A percentile compares a stretch with the other conserved stretches of the same genome.
phyloP scores from a whole-genome alignment of 176 grass and related monocot species.

The Metroxylon sagu region DNA sequence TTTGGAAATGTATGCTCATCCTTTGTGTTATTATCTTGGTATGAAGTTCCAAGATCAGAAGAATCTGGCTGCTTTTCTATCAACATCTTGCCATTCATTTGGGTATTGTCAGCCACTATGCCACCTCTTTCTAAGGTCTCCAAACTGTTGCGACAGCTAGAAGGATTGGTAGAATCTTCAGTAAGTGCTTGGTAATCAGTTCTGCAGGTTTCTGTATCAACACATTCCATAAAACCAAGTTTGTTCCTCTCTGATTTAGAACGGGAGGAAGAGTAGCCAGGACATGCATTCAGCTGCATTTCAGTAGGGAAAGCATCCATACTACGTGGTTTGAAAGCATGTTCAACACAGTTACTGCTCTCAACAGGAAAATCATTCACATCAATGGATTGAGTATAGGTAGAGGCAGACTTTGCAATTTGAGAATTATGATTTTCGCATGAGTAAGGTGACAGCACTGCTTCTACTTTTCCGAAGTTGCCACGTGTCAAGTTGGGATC shows the following conservation, averaged over 20 bases:
- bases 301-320: constrained; percentile 25
- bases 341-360: constrained; percentile 22
- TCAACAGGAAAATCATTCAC: constrained; percentile 10
- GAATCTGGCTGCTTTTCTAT: constrained; percentile 16
- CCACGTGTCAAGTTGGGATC: constrained; percentile 22
- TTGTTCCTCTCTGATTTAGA: constrained; percentile 14
- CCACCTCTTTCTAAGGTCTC: constrained; percentile 10
- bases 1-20: constrained; percentile 28
- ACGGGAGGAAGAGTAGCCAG: constrained; percentile 19
- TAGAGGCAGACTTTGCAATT: constrained; percentile 14
- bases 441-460: constrained; percentile 15
- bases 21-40: constrained; percentile 24
- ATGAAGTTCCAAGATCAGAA: constrained; percentile 35
- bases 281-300: not conserved
- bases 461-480: constrained; percentile 20
- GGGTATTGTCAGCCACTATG: constrained; percentile 12
- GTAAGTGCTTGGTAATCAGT: not conserved
- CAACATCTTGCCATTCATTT: constrained; percentile 12
- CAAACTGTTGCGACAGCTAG: constrained; percentile 21
- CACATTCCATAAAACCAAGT: constrained; percentile 16
- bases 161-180: constrained; percentile 15
- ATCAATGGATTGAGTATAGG: not conserved
- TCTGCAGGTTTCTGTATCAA: no score
- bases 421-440: constrained; percentile 19
- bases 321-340: constrained; percentile 16